These are phyloP conservation scores for Paramyrothecium roridum DNA, from an alignment of 2,329 filamentous ascomycete species.

Conservation along the genomic window DNA sequence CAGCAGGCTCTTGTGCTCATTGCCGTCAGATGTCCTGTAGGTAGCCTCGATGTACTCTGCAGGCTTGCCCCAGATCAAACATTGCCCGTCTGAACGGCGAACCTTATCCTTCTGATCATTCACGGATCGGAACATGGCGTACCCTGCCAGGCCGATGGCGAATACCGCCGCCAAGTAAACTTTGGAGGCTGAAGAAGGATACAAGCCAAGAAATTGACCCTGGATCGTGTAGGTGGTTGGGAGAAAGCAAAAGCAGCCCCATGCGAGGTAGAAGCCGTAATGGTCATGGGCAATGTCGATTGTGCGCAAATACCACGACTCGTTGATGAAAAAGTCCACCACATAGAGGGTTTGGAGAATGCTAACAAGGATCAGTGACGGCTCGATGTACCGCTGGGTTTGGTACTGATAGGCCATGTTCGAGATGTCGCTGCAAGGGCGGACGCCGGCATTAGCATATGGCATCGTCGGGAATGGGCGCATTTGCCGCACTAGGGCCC, in stretches of 20 bases:
- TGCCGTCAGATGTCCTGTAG: slow-evolving; percentile 38
- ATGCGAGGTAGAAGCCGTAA: slow-evolving; percentile 40
- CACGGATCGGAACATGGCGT: slow-evolving; percentile 39
- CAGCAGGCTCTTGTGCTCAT: slow-evolving; percentile 28
- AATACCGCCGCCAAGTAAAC: slow-evolving; percentile 16
- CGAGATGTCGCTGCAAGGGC: slow-evolving; percentile 16
- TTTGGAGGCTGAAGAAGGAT: slow-evolving; percentile 29
- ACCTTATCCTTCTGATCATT: slow-evolving; percentile 42
- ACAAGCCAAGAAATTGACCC: slow-evolving; percentile 40
- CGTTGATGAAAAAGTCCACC: slow-evolving; percentile 46
- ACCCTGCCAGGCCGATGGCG: slow-evolving; percentile 25
- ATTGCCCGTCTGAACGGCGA: slow-evolving; percentile 34
- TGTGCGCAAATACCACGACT: slow-evolving; percentile 45
- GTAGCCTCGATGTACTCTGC: slow-evolving; percentile 32
- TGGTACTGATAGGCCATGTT: slow-evolving; percentile 36
- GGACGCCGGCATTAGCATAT: too few relatives aligned
- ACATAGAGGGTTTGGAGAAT: slow-evolving; percentile 42
- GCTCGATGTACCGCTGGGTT: slow-evolving; percentile 29
- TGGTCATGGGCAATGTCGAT: slow-evolving; percentile 42
- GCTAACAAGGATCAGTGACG: slow-evolving; percentile 35
- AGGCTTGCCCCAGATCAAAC: slow-evolving; percentile 38
- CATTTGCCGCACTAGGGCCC: too few relatives aligned
- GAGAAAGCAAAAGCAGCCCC: slow-evolving; percentile 42
- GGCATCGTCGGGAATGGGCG: too few relatives aligned
- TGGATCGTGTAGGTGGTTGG: slow-evolving; percentile 45